Percentiles rank a stretch among this genome's conserved stretches.
Evolutionary conservation across 306 rosid species (phyloP).

Genomic region (Ormosia semicastrata): DNA sequence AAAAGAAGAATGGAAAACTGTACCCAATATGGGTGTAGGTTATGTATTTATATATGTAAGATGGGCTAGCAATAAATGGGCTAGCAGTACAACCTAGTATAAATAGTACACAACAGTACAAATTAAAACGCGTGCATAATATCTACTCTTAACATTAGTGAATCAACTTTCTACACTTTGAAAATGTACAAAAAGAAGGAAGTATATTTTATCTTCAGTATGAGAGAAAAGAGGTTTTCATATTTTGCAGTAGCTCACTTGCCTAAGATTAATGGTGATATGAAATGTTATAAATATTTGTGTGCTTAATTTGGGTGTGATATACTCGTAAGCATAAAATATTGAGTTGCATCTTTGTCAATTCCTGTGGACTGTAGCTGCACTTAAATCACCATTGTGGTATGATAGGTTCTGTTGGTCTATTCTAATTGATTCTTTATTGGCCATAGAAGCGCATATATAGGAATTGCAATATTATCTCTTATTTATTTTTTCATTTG

Average conservation of each 20-base stretch:
- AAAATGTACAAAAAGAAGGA: neutral
- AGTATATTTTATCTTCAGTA: neutral
- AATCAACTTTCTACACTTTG: neutral
- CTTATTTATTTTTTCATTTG: neutral
- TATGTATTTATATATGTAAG: too few species aligned
- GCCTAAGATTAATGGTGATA: neutral
- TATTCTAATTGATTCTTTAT: neutral
- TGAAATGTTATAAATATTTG: neutral
- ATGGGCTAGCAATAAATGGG: too few species aligned
- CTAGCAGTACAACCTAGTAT: too few species aligned
- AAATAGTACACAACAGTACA: too few species aligned
- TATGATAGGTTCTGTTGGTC: neutral
- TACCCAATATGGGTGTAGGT: too few species aligned
- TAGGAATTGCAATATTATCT: slow-evolving; percentile 4
- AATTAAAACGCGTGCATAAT: too few species aligned
- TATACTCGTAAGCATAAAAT: neutral
- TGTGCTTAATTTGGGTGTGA: neutral
- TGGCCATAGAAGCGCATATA: neutral
- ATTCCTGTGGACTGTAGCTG: neutral
- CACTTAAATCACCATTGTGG: neutral
- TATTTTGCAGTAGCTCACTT: neutral
- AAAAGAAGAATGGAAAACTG: too few species aligned
- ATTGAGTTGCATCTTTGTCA: neutral
- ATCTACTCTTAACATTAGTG: neutral
- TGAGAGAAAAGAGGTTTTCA: neutral